Conservation (phyloP, 2,329 filamentous ascomycete species). For the Aspergillus sclerotialis region DNA sequence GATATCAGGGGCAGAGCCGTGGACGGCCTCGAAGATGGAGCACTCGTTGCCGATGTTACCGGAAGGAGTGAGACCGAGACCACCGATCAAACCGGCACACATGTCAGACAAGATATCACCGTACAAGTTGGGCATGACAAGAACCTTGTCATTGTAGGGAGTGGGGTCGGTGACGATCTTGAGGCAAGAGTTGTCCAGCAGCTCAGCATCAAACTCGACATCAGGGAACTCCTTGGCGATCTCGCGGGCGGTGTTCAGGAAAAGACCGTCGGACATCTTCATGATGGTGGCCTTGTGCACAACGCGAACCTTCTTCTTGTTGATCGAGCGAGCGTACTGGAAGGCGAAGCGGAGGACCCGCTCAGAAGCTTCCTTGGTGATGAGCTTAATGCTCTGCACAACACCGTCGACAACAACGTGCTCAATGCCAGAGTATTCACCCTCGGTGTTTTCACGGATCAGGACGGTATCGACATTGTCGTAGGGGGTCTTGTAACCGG, state of each 20-base stretch:
- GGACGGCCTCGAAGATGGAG: slow-evolving; percentile 99
- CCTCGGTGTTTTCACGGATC: slow-evolving; percentile 99
- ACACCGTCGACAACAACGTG: slow-evolving; percentile 97
- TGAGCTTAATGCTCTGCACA: slow-evolving; percentile 99
- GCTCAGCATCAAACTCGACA: slow-evolving; percentile 94
- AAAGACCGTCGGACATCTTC: slow-evolving; percentile 99
- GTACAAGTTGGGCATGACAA: slow-evolving; percentile 97
- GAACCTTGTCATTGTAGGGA: slow-evolving; percentile 98
- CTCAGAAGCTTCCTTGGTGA: slow-evolving; percentile 90
- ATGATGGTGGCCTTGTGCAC: slow-evolving; percentile 99
- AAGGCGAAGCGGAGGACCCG: slow-evolving; percentile 95
- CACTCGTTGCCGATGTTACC: slow-evolving; percentile 99
- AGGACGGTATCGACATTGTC: slow-evolving; percentile 94
- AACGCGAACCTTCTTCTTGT: slow-evolving; percentile 92
- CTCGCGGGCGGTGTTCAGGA: slow-evolving; percentile 78
- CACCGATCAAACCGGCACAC: slow-evolving; percentile 97
- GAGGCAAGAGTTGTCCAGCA: slow-evolving; percentile 98
- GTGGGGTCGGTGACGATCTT: slow-evolving; percentile 96
- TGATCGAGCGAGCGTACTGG: slow-evolving; percentile 90
- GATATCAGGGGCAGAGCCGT: slow-evolving; percentile 95
- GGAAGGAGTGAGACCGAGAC: slow-evolving; percentile 91
- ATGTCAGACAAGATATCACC: slow-evolving; percentile 99
- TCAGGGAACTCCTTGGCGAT: slow-evolving; percentile 92
- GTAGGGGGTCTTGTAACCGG: slow-evolving; percentile 97
- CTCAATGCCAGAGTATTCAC: slow-evolving; percentile 98